Percentiles rank a stretch among this genome's conserved stretches.
Conservation (phyloP, 805 yeast species). For the Nakazawaea laoshanensis region DNA sequence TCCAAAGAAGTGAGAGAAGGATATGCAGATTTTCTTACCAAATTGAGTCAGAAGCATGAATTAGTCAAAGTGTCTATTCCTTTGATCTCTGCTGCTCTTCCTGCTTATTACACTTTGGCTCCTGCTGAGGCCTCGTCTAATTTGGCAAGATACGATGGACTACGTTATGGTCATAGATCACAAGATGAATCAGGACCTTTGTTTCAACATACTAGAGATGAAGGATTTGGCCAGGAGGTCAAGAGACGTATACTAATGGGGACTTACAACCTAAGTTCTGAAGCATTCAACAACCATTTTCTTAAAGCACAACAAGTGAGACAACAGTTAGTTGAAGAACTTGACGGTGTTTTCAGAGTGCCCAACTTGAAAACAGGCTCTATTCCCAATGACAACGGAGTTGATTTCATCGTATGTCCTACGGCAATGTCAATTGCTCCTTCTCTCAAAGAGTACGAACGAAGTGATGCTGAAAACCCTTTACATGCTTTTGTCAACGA, state of each 20-base stretch:
- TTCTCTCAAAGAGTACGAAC: conserved; percentile 33
- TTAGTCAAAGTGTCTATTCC: conserved; percentile 66
- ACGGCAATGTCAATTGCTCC: conserved; percentile 57
- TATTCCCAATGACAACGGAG: conserved; percentile 22
- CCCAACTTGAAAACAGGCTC: conserved; percentile 26
- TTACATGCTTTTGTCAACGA: conserved; percentile 71
- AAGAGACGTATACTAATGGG: conserved; percentile 79
- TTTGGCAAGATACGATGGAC: conserved; percentile 82
- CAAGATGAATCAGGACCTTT: conserved; percentile 20
- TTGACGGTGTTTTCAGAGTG: conserved; percentile 52
- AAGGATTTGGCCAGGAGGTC: conserved; percentile 76
- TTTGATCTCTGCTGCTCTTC: conserved; percentile 53
- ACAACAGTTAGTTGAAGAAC: conserved; percentile 49
- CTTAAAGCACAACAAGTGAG: conserved; percentile 68
- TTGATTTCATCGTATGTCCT: conserved; percentile 72
- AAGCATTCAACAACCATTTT: conserved; percentile 64
- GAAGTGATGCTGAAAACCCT: conserved; percentile 30
- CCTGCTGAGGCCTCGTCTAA: conserved; percentile 95
- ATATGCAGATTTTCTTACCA: conserved; percentile 37
- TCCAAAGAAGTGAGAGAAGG: conserved; percentile 33
- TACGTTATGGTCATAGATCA: conserved; percentile 66
- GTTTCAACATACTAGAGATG: conserved; percentile 50
- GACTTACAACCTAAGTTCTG: conserved; percentile 75
- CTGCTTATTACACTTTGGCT: conserved; percentile 80
- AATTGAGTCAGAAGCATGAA: conserved; percentile 35